Percentiles rank a stretch among this genome's conserved stretches.
Conservation (phyloP, 164 flowering plant genomes). For the Pachysandra terminalis region DNA sequence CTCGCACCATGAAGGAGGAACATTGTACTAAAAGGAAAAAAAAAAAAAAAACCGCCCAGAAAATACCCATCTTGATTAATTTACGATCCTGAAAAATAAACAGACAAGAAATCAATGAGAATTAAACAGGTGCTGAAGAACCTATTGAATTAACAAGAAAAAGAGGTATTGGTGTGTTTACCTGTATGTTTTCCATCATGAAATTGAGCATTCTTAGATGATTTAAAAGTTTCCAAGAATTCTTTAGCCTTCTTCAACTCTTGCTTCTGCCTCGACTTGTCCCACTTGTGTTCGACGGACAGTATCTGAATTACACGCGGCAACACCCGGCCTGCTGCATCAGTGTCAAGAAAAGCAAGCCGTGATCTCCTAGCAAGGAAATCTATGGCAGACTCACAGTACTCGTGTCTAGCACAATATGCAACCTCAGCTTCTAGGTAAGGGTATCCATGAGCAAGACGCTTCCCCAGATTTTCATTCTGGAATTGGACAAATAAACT, state of each 20-base stretch:
- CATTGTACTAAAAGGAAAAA: no score
- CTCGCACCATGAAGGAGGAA: background rate
- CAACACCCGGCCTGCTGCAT: slow-evolving; percentile 82
- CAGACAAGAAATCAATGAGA: background rate
- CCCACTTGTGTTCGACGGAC: slow-evolving; percentile 86
- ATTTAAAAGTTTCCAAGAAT: slow-evolving; percentile 84
- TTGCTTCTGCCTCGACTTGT: slow-evolving; percentile 54
- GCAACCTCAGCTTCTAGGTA: slow-evolving; percentile 96
- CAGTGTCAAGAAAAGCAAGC: slow-evolving; percentile 94
- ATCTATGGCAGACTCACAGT: slow-evolving; percentile 94
- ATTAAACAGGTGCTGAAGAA: background rate
- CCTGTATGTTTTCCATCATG: slow-evolving; percentile 80
- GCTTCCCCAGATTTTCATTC: slow-evolving; percentile 89
- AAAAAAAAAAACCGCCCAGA: background rate
- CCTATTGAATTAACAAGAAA: background rate
- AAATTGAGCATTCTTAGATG: slow-evolving; percentile 89
- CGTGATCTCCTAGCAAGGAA: slow-evolving; percentile 90
- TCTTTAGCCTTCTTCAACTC: slow-evolving; percentile 59
- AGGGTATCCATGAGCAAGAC: slow-evolving; percentile 97
- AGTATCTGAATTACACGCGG: slow-evolving; percentile 79
- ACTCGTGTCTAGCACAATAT: slow-evolving; percentile 89
- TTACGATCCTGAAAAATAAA: slow-evolving; percentile 8
- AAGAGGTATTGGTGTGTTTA: slow-evolving; percentile 1
- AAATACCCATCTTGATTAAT: background rate
- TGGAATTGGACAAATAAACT: slow-evolving; percentile 19